Evolutionary conservation across 1,139 yeast species (phyloP).

Genomic region (Suhomyces guaymorum): DNA sequence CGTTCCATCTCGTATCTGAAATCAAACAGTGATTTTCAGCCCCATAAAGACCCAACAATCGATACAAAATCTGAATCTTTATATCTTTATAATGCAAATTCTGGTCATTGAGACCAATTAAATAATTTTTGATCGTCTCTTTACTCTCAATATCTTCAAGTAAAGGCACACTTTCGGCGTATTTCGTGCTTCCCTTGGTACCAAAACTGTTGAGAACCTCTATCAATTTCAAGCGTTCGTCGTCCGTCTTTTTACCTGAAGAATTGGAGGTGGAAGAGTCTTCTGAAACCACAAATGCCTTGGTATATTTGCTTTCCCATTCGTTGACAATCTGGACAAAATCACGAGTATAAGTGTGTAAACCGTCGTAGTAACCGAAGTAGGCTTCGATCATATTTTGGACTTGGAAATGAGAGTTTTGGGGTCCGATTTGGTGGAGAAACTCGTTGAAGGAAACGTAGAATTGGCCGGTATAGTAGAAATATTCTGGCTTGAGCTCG

Average conservation of each 20-base stretch:
- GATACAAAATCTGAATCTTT: conserved; percentile 41
- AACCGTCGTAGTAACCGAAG: conserved; percentile 12
- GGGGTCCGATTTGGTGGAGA: conserved; percentile 11
- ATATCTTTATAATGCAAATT: conserved; percentile 48
- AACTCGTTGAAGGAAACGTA: conserved; percentile 23
- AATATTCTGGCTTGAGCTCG: conserved; percentile 24
- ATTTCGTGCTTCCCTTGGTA: conserved; percentile 16
- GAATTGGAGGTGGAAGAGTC: conserved; percentile 10
- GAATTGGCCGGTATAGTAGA: conserved; percentile 28
- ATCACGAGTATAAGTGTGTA: conserved; percentile 23
- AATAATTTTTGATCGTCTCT: conserved; percentile 25
- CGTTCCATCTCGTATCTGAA: conserved; percentile 30
- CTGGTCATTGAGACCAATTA: conserved; percentile 30
- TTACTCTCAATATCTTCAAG: conserved; percentile 20
- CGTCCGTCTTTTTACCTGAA: conserved; percentile 23
- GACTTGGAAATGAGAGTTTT: conserved; percentile 10
- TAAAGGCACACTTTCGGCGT: conserved; percentile 14
- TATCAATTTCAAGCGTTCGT: conserved; percentile 36
- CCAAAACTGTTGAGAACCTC: conserved; percentile 45
- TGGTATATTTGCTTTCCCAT: conserved; percentile 25
- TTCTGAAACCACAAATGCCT: conserved; percentile 18
- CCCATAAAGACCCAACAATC: conserved; percentile 40
- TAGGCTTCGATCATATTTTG: conserved; percentile 24
- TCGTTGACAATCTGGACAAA: conserved; percentile 27
- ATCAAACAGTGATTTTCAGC: too few relatives aligned